Evolutionary conservation across 768 basidiomycete species (phyloP).

Genomic region (Pulveroboletus sp.): DNA sequence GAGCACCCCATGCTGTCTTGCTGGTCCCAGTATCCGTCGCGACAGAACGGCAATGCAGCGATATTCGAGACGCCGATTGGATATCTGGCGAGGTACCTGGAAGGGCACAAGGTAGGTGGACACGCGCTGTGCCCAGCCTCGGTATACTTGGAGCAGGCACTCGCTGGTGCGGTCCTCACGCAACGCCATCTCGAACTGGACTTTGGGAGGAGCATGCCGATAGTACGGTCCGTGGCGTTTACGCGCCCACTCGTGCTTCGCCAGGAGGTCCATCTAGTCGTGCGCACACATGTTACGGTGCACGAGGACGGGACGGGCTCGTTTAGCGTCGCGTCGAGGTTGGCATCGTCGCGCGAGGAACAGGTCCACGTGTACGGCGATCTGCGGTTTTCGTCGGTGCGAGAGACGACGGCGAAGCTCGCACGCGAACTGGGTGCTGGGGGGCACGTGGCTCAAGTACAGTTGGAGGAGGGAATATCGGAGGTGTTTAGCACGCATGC

Average conservation of each 20-base stretch:
- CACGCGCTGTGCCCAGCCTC: constrained; percentile 54
- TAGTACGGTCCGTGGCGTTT: constrained; percentile 44
- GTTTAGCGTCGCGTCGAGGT: constrained; percentile 46
- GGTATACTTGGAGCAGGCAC: constrained; percentile 54
- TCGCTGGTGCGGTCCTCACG: constrained; percentile 41
- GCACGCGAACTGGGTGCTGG: constrained; percentile 33
- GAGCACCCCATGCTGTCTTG: constrained; percentile 35
- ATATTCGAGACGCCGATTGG: constrained; percentile 52
- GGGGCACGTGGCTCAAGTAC: constrained; percentile 21
- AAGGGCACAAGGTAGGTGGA: constrained; percentile 55
- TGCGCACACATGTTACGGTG: constrained; percentile 40
- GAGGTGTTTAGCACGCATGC: constrained; percentile 55
- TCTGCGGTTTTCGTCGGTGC: constrained; percentile 34
- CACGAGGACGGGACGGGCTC: constrained; percentile 33
- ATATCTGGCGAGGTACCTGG: constrained; percentile 40
- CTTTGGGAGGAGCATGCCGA: constrained; percentile 30
- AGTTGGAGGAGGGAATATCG: constrained; percentile 15
- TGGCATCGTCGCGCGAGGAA: constrained; percentile 30
- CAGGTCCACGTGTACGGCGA: constrained; percentile 44
- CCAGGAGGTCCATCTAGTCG: constrained; percentile 23
- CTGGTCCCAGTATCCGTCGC: constrained; percentile 42
- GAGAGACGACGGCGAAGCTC: constrained; percentile 36
- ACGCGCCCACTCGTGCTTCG: constrained; percentile 51
- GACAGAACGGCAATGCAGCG: constrained; percentile 32
- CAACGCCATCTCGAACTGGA: constrained; percentile 30